A percentile compares a stretch with the other conserved stretches of the same genome.
phyloP scores from a whole-genome alignment of 2,329 filamentous ascomycete species.

The Ophiognomonia clavigignenti-juglandacearum region DNA sequence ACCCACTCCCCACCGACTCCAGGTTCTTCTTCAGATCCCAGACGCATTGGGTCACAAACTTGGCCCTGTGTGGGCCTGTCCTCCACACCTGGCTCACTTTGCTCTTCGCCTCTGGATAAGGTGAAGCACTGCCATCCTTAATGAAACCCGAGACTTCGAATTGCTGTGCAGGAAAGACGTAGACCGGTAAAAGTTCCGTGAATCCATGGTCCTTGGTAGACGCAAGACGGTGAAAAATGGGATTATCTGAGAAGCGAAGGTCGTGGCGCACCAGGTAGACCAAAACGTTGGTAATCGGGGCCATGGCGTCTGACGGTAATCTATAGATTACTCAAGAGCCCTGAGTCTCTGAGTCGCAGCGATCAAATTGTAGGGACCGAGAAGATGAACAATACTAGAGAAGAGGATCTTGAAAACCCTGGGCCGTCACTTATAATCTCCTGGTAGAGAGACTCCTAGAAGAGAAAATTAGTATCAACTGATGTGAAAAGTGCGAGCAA shows the following conservation, averaged over 20 bases:
- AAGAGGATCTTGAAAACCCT: too few relatives aligned
- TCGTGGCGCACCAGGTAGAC: constrained; percentile 71
- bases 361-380: too few relatives aligned
- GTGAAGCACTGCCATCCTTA: constrained; percentile 46
- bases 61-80: constrained; percentile 66
- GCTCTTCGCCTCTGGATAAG: constrained; percentile 66
- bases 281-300: constrained; percentile 45
- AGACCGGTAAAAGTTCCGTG: constrained; percentile 68
- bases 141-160: constrained; percentile 73
- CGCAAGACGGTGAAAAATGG: constrained; percentile 57
- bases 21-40: constrained; percentile 67
- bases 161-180: constrained; percentile 64
- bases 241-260: constrained; percentile 69
- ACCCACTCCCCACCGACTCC: constrained; percentile 51
- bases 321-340: too few relatives aligned
- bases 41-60: constrained; percentile 67
- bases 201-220: constrained; percentile 46
- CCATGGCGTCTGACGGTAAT: neutral
- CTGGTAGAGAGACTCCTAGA: too few relatives aligned
- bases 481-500: too few relatives aligned
- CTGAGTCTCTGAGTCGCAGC: too few relatives aligned
- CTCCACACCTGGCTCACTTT: constrained; percentile 65
- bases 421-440: too few relatives aligned
- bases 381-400: too few relatives aligned
- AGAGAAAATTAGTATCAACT: too few relatives aligned